Base-by-base conservation (phyloP, 139 green algal genomes). In the Microglena sp. region DNA sequence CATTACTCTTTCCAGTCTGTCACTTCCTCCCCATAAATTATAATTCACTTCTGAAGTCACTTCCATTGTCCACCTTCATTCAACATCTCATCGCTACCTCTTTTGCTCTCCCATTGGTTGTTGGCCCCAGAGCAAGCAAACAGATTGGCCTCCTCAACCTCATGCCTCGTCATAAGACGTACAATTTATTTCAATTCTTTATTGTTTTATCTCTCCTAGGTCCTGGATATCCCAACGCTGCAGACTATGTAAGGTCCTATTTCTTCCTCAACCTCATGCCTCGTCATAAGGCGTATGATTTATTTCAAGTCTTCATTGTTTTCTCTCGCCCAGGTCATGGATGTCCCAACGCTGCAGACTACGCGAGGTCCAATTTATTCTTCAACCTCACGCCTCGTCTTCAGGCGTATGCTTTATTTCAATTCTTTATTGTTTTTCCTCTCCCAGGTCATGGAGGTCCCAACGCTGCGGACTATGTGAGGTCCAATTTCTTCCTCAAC, bases 381-480 rank as follows among this genome's bases (percentile, higher is more conserved):
- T 53, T 5, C 18, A 21, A 29, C 7, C 4, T 22, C 35, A 27
- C 22, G 36, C 5, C 35, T 3, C 55, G 33, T 54, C 4, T 32
- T 24, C 31, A 21, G n/a, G 7, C 5, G 31, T 55, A 5, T 8
- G 8, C 15, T 59, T 27, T 59, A 59, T 59, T 27, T 24, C 6
- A 6, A 21, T 59, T 32, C 26, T 27, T 11, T 6, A 59, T 11
- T 24, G 8, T n/a, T 59, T 31, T 6, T 31, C 8, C 15, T 59
- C 22, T 11, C 60, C 57, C 77, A 95, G 90, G 90, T 1, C 92
- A 97, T 70, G 92, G 92, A 7, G 92, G 92, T 2, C 76, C 89
- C 3, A 71, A 80, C 24, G 92, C 92, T 7, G 90, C 92, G 11
- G 72, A 86, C 34, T 97, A 89, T 68, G 89, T 97, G 34, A 55